phyloP scores from a whole-genome alignment of 805 yeast species.

The Pichia thaimueangensis region DNA sequence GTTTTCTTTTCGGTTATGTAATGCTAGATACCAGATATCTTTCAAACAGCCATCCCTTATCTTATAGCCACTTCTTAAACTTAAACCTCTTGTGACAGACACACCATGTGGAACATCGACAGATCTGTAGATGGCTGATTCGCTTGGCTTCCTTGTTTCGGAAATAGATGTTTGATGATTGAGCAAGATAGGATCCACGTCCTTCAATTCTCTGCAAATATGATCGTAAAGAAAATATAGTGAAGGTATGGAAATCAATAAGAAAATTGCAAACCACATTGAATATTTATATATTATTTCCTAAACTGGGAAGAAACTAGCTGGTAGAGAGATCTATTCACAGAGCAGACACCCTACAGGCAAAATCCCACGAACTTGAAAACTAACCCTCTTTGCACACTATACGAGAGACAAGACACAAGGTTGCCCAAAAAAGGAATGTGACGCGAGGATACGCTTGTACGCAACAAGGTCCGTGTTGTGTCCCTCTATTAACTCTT shows the following conservation, averaged over 20 bases:
- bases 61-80: constrained; percentile 56
- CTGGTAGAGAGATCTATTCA: too few relatives aligned
- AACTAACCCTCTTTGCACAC: too few relatives aligned
- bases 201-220: constrained; percentile 34
- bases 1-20: constrained; percentile 18
- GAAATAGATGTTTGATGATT: constrained; percentile 61
- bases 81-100: constrained; percentile 63
- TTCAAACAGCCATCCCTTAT: constrained; percentile 68
- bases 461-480: too few relatives aligned
- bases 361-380: too few relatives aligned
- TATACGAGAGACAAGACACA: too few relatives aligned
- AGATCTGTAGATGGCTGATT: constrained; percentile 73
- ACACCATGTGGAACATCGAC: constrained; percentile 66
- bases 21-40: constrained; percentile 63
- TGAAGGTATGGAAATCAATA: constrained; percentile 11
- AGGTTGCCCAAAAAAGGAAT: too few relatives aligned
- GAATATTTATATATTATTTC: too few relatives aligned
- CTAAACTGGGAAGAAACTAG: too few relatives aligned
- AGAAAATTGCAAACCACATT: not conserved
- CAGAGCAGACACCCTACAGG: too few relatives aligned
- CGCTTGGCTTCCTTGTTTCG: constrained; percentile 55
- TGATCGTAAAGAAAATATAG: not conserved
- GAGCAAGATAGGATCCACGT: constrained; percentile 52
- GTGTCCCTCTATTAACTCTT: too few relatives aligned
- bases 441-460: too few relatives aligned